Percentiles rank a stretch among this genome's conserved stretches.
These are phyloP conservation scores for Fusarium sp. DNA, from an alignment of 2,329 filamentous ascomycete genomes.

Conservation along the genomic window DNA sequence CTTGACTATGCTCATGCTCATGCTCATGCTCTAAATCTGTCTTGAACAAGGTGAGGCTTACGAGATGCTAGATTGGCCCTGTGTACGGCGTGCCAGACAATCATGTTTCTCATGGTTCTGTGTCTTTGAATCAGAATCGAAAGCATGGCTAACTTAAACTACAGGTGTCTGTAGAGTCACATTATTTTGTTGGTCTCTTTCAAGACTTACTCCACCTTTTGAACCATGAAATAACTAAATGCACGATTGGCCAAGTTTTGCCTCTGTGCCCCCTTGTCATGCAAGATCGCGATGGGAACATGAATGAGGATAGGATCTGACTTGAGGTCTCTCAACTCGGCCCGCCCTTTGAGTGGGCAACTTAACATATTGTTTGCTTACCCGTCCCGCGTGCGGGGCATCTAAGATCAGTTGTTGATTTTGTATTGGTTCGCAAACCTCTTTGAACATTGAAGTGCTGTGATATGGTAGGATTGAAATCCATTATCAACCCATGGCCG, in stretches of 20 bases:
- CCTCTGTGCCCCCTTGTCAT: background rate
- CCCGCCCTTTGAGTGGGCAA: background rate
- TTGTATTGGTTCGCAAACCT: background rate
- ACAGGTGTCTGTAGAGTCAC: slow-evolving; percentile 11
- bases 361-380: background rate
- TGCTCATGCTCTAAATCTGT: background rate
- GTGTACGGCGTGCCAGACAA: background rate
- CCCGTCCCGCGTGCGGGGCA: background rate
- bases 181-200: slow-evolving; percentile 1
- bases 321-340: slow-evolving; percentile 1
- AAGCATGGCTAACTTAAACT: background rate
- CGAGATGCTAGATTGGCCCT: slow-evolving; percentile 7
- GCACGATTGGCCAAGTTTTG: slow-evolving; percentile 6
- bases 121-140: background rate
- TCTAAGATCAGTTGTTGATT: background rate
- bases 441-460: background rate
- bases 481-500: too few species aligned
- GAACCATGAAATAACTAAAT: slow-evolving; percentile 11
- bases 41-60: slow-evolving; percentile 10
- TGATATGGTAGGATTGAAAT: too few species aligned
- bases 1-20: background rate
- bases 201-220: slow-evolving; percentile 1
- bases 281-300: slow-evolving; percentile 7
- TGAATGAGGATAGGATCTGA: background rate
- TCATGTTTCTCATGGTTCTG: background rate